Conservation (phyloP, 2,329 filamentous ascomycete genomes). For the Pyrenophora teres region DNA sequence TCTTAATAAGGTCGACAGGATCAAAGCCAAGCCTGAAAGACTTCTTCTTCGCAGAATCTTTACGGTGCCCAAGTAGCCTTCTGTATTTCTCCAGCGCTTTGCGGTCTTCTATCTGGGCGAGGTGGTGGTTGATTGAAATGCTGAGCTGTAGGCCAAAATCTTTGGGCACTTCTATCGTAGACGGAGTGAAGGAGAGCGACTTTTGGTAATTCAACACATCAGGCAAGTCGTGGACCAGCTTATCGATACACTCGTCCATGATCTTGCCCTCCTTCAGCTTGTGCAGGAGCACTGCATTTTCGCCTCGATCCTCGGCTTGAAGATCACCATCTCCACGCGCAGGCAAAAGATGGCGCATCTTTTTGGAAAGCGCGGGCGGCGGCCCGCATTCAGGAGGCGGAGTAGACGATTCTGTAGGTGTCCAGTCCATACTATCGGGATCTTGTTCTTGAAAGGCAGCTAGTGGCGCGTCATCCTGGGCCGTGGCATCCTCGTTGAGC, state of each 20-base stretch:
- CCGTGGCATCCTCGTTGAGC: constrained; percentile 7
- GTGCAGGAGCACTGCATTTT: constrained; percentile 39
- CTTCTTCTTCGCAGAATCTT: constrained; percentile 39
- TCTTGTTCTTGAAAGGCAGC: constrained; percentile 34
- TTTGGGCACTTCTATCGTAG: constrained; percentile 45
- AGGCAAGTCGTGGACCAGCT: constrained; percentile 42
- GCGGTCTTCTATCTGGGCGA: constrained; percentile 46
- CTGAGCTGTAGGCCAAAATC: constrained; percentile 46
- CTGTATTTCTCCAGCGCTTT: constrained; percentile 46
- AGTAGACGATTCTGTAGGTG: constrained; percentile 37
- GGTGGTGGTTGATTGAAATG: constrained; percentile 48
- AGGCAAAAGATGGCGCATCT: constrained; percentile 39
- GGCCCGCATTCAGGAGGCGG: constrained; percentile 39
- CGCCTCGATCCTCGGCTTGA: constrained; percentile 25
- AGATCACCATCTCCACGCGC: constrained; percentile 32
- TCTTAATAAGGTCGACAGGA: constrained; percentile 47
- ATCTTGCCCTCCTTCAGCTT: constrained; percentile 45
- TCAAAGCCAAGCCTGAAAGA: constrained; percentile 45
- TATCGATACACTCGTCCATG: constrained; percentile 46
- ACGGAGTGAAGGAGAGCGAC: constrained; percentile 43
- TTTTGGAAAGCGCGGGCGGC: constrained; percentile 34
- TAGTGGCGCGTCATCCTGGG: constrained; percentile 14
- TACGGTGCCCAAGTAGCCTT: constrained; percentile 44
- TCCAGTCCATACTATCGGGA: constrained; percentile 48
- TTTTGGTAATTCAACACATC: constrained; percentile 44